Evolutionary conservation across 305 asterid genomes (phyloP).

Genomic region (Fraxinus baroniana): DNA sequence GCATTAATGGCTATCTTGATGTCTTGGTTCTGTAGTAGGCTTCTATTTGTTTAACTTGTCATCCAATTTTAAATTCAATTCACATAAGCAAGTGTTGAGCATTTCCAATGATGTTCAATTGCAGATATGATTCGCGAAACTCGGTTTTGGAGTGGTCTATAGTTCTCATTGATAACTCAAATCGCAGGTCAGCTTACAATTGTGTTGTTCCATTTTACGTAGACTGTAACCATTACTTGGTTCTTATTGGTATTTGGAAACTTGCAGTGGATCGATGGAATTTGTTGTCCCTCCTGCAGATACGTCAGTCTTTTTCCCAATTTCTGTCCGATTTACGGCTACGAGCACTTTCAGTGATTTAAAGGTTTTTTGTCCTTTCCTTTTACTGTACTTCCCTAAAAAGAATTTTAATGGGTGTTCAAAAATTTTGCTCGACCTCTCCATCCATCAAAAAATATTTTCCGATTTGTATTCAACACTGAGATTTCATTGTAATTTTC

Average conservation of each 20-base stretch:
- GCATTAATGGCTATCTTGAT: neutral
- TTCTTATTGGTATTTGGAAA: conserved; percentile 24
- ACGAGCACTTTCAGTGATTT: conserved; percentile 71
- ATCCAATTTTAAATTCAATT: neutral
- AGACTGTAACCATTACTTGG: conserved; percentile 5
- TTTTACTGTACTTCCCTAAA: neutral
- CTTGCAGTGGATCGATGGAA: conserved; percentile 79
- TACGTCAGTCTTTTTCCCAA: conserved; percentile 72
- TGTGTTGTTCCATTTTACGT: neutral
- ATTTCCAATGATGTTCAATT: conserved; percentile 6
- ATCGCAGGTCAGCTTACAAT: conserved; percentile 58
- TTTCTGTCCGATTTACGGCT: conserved; percentile 66
- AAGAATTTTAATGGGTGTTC: neutral
- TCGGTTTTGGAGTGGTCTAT: conserved; percentile 73
- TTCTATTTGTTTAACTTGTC: neutral
- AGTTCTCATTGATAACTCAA: conserved; percentile 63
- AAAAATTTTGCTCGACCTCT: neutral
- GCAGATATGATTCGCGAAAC: conserved; percentile 71
- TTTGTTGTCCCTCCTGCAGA: conserved; percentile 79
- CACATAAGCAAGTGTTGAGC: neutral
- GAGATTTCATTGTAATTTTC: neutral
- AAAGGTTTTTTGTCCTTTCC: conserved; percentile 49
- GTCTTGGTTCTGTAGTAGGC: neutral
- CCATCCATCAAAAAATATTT: neutral
- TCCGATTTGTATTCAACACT: neutral